phyloP scores from a whole-genome alignment of 257 asterid genomes.

The Solanum gracilifrons region DNA sequence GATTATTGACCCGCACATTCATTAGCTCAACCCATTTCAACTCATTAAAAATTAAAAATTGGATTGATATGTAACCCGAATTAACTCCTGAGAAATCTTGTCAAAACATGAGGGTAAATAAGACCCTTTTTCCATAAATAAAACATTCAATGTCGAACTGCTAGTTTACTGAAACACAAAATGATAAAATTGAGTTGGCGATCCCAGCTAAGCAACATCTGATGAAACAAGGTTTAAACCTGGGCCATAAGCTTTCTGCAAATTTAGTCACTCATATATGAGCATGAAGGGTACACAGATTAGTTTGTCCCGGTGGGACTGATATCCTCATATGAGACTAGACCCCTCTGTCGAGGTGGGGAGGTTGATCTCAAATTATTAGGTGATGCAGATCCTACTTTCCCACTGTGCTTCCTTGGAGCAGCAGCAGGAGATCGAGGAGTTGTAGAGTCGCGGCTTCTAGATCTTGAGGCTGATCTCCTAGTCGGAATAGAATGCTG shows the following conservation, averaged over 20 bases:
- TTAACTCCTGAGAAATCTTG: too few species aligned
- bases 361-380: constrained; percentile 50
- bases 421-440: constrained; percentile 43
- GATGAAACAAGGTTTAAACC: background rate
- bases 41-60: too few species aligned
- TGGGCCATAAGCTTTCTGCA: background rate
- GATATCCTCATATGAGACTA: constrained; percentile 72
- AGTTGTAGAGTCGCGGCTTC: constrained; percentile 35
- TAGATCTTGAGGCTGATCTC: constrained; percentile 43
- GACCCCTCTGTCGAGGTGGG: constrained; percentile 44
- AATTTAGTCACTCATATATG: background rate
- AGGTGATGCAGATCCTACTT: constrained; percentile 19
- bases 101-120: background rate
- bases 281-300: background rate
- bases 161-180: background rate
- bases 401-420: constrained; percentile 29
- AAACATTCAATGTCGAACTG: background rate
- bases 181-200: background rate
- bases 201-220: background rate
- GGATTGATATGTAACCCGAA: too few species aligned
- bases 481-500: constrained; percentile 11
- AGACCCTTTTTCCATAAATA: background rate
- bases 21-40: too few species aligned
- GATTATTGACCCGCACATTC: too few species aligned
- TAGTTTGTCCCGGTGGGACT: constrained; percentile 48